phyloP scores from a whole-genome alignment of 2,329 filamentous ascomycete genomes.

The Chrysosporium queenslandicum region DNA sequence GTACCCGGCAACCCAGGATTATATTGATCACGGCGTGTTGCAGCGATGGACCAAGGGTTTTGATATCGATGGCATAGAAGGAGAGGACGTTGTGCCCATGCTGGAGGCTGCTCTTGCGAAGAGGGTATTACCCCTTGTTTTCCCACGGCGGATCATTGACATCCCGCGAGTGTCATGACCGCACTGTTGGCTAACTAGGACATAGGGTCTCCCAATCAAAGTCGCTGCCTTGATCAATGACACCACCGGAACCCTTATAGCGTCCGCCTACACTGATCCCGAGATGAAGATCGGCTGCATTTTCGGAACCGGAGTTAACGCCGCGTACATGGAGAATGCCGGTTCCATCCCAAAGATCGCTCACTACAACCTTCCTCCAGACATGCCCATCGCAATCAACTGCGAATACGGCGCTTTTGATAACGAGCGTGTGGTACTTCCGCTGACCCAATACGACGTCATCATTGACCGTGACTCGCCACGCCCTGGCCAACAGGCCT shows the following conservation, averaged over 20 bases:
- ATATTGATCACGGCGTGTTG: constrained; percentile 83
- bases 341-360: constrained; percentile 89
- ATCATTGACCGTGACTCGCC: constrained; percentile 86
- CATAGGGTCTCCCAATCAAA: constrained; percentile 80
- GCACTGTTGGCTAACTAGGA: constrained; percentile 15
- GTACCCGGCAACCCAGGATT: constrained; percentile 85
- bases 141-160: constrained; percentile 11
- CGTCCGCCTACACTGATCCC: constrained; percentile 89
- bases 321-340: constrained; percentile 92
- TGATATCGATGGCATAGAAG: constrained; percentile 85
- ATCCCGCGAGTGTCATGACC: not conserved
- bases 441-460: constrained; percentile 73
- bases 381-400: constrained; percentile 87
- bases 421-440: constrained; percentile 81
- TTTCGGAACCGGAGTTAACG: constrained; percentile 96
- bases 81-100: constrained; percentile 78
- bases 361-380: constrained; percentile 74
- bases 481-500: constrained; percentile 84
- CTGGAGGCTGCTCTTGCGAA: constrained; percentile 68
- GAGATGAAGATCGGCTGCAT: constrained; percentile 94
- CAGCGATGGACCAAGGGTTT: constrained; percentile 98
- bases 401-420: constrained; percentile 97
- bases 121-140: constrained; percentile 43
- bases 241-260: constrained; percentile 92
- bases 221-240: constrained; percentile 92